Evolutionary conservation across 169 alveolate species (phyloP).

Genomic region (Sarcocystis neurona): DNA sequence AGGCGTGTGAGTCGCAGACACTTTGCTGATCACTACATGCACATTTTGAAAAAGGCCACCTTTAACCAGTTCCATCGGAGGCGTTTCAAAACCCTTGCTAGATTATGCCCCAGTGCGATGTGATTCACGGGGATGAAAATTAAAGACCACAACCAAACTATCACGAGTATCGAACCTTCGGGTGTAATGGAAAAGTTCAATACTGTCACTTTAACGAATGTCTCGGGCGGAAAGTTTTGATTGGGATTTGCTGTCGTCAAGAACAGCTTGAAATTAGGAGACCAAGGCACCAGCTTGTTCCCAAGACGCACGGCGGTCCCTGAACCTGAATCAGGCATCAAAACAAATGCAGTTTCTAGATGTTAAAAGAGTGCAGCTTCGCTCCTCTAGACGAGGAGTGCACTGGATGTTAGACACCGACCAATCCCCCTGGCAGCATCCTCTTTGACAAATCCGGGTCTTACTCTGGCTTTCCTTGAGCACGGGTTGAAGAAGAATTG

Average conservation of each 20-base stretch:
- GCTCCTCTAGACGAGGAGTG: neutral
- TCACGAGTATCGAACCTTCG: slow-evolving; percentile 72
- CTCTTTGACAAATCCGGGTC: slow-evolving; percentile 71
- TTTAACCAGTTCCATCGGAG: no score
- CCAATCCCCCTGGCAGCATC: no score
- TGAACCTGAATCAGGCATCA: slow-evolving; percentile 74
- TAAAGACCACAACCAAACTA: no score
- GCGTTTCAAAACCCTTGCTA: no score
- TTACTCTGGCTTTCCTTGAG: slow-evolving; percentile 70
- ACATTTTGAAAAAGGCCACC: no score
- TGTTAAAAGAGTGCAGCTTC: neutral
- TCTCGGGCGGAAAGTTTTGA: slow-evolving; percentile 96
- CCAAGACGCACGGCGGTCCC: slow-evolving; percentile 88
- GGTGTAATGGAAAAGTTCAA: slow-evolving; percentile 96
- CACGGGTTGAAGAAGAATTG: slow-evolving; percentile 57
- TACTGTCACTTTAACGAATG: slow-evolving; percentile 93
- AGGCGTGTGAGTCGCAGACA: no score
- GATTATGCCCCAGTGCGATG: no score
- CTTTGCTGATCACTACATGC: no score
- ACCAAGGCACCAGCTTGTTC: slow-evolving; percentile 90
- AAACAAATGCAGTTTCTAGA: neutral
- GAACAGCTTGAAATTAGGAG: slow-evolving; percentile 91
- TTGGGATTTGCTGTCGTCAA: slow-evolving; percentile 95
- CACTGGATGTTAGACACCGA: neutral
- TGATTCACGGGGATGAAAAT: no score